Base-by-base conservation (phyloP, 768 basidiomycete genomes). In the Royoungia palumana region DNA sequence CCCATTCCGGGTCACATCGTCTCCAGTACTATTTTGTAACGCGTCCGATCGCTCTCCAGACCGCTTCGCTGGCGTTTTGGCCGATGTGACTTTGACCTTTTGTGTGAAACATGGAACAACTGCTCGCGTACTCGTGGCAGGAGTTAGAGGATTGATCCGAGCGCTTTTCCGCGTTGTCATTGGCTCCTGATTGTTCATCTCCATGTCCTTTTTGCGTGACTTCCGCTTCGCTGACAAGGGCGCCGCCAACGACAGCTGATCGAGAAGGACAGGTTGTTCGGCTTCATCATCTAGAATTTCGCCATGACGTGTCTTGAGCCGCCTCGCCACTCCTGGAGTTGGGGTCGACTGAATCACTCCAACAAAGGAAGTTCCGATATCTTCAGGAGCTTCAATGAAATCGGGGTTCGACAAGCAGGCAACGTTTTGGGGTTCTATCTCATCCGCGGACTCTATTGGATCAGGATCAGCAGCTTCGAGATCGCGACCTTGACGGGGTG, bases 381-480 rank as follows among this genome's bases (percentile, higher is more conserved):
- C 51, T 37, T 62, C 53, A 19, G 38, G 14, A 27, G 34, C 40
- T 49, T 72, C 71, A 34, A 71, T 70, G 16, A 67, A 62, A 28
- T 69, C 74, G 13, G 35, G 41, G 2, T 60, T 55, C 30, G 35
- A 48, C 24, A 43, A 39, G 37, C 21, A 41, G 14, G 46, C 47
- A 35, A 46, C 35, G 32, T 25, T 35, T 13, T 58, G 43, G 41
- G 54, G 50, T n/a, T 56, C 61, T 50, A 70, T 57, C 47, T 66
- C 68, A 13, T 76, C 75, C 1, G 70, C 67, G 24, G 69, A 65
- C 50, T 77, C 74, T 44, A 78, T 78, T 8, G 76, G 74, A 51
- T 80, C 78, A 12, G 14, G 49, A 4, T 46, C 53, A 17, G 34
- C 13, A 13, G 6, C 38, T 6, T 41, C 50, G 16, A 25, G 10